These are phyloP conservation scores for Wickerhamomyces silvicola DNA, from an alignment of 805 yeast species.

Conservation along the genomic window DNA sequence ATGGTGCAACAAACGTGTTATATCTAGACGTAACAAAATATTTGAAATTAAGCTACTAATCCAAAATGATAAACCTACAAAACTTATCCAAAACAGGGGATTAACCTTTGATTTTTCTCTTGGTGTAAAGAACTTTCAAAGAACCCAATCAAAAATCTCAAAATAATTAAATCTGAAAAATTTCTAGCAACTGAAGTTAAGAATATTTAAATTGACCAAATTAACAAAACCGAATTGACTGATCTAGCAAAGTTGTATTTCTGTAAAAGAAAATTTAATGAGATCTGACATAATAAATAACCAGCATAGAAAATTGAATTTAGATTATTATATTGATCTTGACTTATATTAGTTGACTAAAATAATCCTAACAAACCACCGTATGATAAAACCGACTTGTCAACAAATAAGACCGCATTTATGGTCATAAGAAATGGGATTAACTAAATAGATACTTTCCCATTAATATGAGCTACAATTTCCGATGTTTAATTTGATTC, in stretches of 20 bases:
- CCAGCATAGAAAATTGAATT: constrained; percentile 4
- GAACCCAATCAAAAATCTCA: constrained; percentile 1
- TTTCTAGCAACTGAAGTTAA: not conserved
- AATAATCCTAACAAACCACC: constrained; percentile 2
- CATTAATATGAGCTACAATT: no score
- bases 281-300: constrained; percentile 2
- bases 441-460: no score
- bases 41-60: no score
- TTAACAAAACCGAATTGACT: not conserved
- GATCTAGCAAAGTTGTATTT: not conserved
- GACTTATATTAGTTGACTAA: not conserved
- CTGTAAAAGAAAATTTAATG: not conserved
- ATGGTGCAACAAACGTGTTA: no score
- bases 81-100: no score
- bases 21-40: no score
- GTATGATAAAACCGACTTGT: constrained; percentile 1
- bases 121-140: no score
- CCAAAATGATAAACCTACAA: no score
- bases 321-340: constrained; percentile 2
- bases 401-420: constrained; percentile 2
- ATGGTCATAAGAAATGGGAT: no score
- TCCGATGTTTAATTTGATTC: no score
- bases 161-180: not conserved
- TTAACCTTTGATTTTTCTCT: no score
- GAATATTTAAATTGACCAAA: not conserved